Evolutionary conservation across 768 basidiomycete species (phyloP), one percentile per base, ranked within the genome.

Genomic region (Suillus variegatus): DNA sequence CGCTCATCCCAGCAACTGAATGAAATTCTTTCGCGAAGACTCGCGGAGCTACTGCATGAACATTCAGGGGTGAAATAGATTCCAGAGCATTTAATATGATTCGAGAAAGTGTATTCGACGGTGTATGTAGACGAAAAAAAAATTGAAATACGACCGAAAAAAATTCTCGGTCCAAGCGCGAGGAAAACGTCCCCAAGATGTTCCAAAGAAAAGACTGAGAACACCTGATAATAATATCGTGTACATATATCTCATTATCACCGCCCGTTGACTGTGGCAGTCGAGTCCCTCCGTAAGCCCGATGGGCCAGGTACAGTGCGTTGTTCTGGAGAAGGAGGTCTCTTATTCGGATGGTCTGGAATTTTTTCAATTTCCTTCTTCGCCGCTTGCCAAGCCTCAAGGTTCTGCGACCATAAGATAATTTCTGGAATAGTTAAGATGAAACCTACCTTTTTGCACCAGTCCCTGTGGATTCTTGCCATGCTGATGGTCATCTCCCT

Each of bases 361-460:
- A 99, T 96, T 78, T 90, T 90, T 63, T 88, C 88, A 68, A 97
- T 93, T 72, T 97, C 95, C 70, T 85, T 86, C 82, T 94, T 94
- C 10, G 95, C 97, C 72, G 95, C 95, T 79, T 97, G 91, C 97
- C 97, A 99, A 62, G 91, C 93, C 73, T 97, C 93, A 60, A 99
- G 82, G 79, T 99, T 99, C 97, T 98, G 70, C 58, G 49, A 63
- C 38, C 64, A 67, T 66, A 35, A 62, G 64, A 51, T 69, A 63
- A 75, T 63, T 61, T 69, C 61, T 58, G 10, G 38, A 54, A 67
- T 38, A 51, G 57, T 58, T 58, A 52, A 32, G 32, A 64, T 66
- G 61, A 54, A 65, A 44, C 25, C 52, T 66, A 95, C 97, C 89
- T 95, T 93, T 82, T 92, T 90, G 77, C 95, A 97, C 96, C 96